These are phyloP conservation scores for Thymus quinquecostatus DNA, from an alignment of 257 asterid genomes.

Conservation along the genomic window DNA sequence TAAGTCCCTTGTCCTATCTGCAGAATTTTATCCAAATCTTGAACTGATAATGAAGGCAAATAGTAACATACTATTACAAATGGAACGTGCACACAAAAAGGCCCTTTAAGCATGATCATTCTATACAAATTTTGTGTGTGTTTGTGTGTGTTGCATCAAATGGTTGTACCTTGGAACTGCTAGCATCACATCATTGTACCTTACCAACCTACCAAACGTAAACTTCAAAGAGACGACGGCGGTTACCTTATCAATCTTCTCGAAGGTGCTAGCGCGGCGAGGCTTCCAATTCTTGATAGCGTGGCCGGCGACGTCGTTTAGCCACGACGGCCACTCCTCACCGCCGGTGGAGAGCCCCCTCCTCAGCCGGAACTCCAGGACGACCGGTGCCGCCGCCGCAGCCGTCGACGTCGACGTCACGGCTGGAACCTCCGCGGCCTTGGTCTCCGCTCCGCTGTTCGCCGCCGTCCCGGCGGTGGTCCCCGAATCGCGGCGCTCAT, in stretches of 20 bases:
- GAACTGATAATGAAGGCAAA: background rate
- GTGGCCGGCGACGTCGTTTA: conserved; percentile 74
- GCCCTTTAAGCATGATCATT: background rate
- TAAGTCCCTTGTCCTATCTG: conserved; percentile 99
- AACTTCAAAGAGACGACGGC: conserved; percentile 9
- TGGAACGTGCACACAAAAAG: background rate
- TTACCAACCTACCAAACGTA: background rate
- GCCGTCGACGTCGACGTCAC: conserved; percentile 16
- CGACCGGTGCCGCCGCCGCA: conserved; percentile 10
- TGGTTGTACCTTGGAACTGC: conserved; percentile 29
- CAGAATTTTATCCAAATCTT: conserved; percentile 19
- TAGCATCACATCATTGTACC: conserved; percentile 38
- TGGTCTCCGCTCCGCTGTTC: conserved; percentile 19
- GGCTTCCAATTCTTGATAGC: conserved; percentile 87
- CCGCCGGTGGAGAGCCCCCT: conserved; percentile 39
- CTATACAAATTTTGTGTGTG: background rate
- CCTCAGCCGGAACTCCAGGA: conserved; percentile 47
- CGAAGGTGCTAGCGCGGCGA: conserved; percentile 85
- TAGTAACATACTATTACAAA: background rate
- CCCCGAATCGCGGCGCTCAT: conserved; percentile 25
- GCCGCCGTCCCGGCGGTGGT: conserved; percentile 24
- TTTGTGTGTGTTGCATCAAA: conserved; percentile 17
- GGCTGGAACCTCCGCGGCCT: conserved; percentile 37
- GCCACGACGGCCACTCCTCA: conserved; percentile 93
- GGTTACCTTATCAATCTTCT: conserved; percentile 83